These are phyloP conservation scores for Bonia amplexicaulis DNA, from an alignment of 176 grass and related monocot species.

Conservation along the genomic window DNA sequence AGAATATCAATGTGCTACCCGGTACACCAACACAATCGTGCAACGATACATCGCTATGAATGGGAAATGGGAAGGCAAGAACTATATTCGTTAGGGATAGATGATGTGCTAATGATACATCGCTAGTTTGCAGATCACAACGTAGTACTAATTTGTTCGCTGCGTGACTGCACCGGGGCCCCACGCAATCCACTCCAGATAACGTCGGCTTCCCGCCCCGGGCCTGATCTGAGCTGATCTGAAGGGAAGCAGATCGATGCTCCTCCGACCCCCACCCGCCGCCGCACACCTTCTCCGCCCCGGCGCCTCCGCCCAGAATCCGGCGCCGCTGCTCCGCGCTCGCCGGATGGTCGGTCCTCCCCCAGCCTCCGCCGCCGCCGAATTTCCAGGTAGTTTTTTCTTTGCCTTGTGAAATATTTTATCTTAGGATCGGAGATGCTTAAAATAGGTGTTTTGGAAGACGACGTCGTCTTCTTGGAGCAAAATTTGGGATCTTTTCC, in stretches of 20 bases:
- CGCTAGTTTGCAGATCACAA: neutral
- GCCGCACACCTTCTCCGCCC: neutral
- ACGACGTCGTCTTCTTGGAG: neutral
- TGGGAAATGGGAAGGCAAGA: too few relatives aligned
- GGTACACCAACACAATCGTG: too few relatives aligned
- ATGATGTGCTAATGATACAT: neutral
- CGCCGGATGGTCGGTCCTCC: neutral
- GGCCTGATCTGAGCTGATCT: neutral
- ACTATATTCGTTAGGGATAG: too few relatives aligned
- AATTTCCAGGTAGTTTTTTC: slow-evolving; percentile 31
- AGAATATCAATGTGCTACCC: too few relatives aligned
- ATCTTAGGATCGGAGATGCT: neutral
- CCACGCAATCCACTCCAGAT: slow-evolving; percentile 27
- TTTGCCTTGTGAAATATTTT: neutral
- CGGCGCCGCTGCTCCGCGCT: neutral
- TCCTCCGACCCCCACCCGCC: neutral
- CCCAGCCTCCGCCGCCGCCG: slow-evolving; percentile 19
- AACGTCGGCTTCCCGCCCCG: slow-evolving; percentile 12
- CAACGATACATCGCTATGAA: neutral
- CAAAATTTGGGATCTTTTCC: neutral
- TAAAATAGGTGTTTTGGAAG: neutral
- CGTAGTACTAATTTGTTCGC: too few relatives aligned
- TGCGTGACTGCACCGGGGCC: neutral
- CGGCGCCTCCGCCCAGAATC: neutral
- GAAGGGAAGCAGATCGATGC: neutral